Percentiles rank a stretch among this genome's conserved stretches.
phyloP scores from a whole-genome alignment of 345 rosid genomes.

The Salix udensis region DNA sequence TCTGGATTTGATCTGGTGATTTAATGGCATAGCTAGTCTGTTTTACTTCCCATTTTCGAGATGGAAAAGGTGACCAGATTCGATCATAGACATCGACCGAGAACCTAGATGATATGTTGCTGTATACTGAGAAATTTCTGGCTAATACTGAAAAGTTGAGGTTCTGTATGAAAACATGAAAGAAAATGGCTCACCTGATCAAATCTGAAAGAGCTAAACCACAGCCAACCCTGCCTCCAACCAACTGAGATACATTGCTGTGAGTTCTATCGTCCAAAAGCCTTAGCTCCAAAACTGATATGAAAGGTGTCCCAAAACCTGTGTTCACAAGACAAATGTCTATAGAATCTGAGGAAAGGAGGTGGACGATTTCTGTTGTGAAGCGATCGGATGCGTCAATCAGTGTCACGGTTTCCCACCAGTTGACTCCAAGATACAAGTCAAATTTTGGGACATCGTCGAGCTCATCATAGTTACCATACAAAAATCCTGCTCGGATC shows the following conservation, averaged over 20 bases:
- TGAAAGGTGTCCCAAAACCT: constrained; percentile 46
- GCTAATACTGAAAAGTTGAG: neutral
- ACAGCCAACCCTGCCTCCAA: no score
- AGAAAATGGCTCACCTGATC: constrained; percentile 34
- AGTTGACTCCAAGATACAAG: constrained; percentile 44
- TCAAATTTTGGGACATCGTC: constrained; percentile 39
- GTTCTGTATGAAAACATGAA: neutral
- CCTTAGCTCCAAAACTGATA: constrained; percentile 50
- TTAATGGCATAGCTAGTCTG: constrained; percentile 11
- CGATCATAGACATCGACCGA: constrained; percentile 36
- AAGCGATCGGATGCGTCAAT: neutral
- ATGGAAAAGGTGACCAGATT: constrained; percentile 26
- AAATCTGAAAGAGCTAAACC: constrained; percentile 17
- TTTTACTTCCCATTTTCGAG: neutral
- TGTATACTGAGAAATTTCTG: neutral
- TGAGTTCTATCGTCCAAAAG: constrained; percentile 18
- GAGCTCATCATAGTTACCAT: constrained; percentile 49
- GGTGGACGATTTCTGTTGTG: constrained; percentile 34
- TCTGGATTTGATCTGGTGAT: neutral
- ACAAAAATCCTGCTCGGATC: constrained; percentile 45
- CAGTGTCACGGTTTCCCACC: constrained; percentile 31
- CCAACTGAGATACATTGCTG: constrained; percentile 22
- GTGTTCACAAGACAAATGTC: constrained; percentile 49
- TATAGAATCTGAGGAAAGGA: constrained; percentile 12
- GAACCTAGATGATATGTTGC: constrained; percentile 24